Evolutionary conservation across 257 asterid genomes (phyloP), one percentile per base, ranked within the genome.

Genomic region (Lycium barbarum): DNA sequence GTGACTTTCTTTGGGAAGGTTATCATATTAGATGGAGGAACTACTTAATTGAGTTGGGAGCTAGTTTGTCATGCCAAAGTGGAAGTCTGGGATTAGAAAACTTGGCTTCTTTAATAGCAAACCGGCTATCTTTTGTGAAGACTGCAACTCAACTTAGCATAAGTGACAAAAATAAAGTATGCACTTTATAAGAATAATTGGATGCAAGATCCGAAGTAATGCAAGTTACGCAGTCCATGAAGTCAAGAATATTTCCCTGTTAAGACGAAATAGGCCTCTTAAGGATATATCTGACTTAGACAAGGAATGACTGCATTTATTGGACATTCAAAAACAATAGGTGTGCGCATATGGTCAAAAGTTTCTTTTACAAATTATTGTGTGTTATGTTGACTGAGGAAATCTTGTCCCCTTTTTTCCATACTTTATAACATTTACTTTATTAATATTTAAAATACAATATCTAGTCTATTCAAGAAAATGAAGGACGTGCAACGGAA

Each of bases 381-480:
- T 43, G 2, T 51, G 62, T 51, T 51, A 51, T 49, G 82, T 51
- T 51, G 82, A 51, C 59, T 13, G 62, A 74, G 14, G 82, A 51
- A 11, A 74, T 74, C 38, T 12, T 47, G 81, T n/a, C 81, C 63
- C 45, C 26, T 18, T 36, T 14, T 51, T 7, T 14, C 20, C 61
- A 51, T 51, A 76, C 63, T 51, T 49, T 3, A 33, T 76, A 38
- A 53, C 15, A 51, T 51, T 22, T 26, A 76, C 82, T 76, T 51
- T 51, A 51, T n/a, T 26, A 51, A 26, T 26, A 26, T 26, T 26
- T 26, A 26, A 26, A 26, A 53, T 51, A 51, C 51, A 51, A 7
- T 22, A 76, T 22, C 26, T 26, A 51, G 51, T 76, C 59, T 76
- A 76, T 13, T 76, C 82, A 53, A 76, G 82, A 51, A 76, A 76